Evolutionary conservation across 176 grass and related monocot genomes (phyloP), one percentile per base, ranked within the genome.

Genomic region (Raddia distichophylla): DNA sequence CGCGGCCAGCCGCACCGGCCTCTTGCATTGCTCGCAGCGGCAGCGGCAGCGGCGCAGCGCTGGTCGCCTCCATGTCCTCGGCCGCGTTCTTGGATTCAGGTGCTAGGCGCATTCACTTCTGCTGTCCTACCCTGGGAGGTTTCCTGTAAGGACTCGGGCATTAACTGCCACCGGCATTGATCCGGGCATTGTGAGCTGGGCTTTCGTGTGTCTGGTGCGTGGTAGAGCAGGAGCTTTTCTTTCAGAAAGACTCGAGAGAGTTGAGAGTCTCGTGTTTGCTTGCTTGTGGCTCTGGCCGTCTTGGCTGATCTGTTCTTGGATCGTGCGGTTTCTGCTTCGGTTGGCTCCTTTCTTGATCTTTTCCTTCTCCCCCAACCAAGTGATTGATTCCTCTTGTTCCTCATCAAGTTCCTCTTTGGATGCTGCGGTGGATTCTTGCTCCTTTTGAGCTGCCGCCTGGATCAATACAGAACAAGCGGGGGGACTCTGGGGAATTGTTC

Each of bases 11-110:
- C n/a, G 56, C 19, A 61, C 64, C 19, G 4, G 27, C 62, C 62
- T 27, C 85, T 77, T 85, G 83, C 88, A 84, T 89, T 84, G 75
- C 67, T 61, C 47, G 43, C n/a, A n/a, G 75, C 86, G 79, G n/a
- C n/a, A n/a, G n/a, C 43, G 18, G 60, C 61, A 40, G 61, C 70
- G 19, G 62, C 63, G 44, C 59, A 9, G 43, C 75, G 14, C 81
- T 62, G 75, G 82, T 82, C 77, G 78, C n/a, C 22, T 62, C 88
- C 79, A 73, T 82, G 78, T 71, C 73, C 10, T 22, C 59, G 55
- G 77, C 73, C 87, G 77, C 11, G 60, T 33, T 90, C 50, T 75
- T 46, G 17, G 72, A 58, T 84, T 69, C 82, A 84, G 63, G 82
- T 76, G 82, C 14, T 57, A 34, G 20, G 44, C 44, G 40, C 83